A percentile compares a stretch with the other conserved stretches of the same genome.
Evolutionary conservation across 352 stramenopile species (phyloP).

Genomic region (Detonula confervacea): DNA sequence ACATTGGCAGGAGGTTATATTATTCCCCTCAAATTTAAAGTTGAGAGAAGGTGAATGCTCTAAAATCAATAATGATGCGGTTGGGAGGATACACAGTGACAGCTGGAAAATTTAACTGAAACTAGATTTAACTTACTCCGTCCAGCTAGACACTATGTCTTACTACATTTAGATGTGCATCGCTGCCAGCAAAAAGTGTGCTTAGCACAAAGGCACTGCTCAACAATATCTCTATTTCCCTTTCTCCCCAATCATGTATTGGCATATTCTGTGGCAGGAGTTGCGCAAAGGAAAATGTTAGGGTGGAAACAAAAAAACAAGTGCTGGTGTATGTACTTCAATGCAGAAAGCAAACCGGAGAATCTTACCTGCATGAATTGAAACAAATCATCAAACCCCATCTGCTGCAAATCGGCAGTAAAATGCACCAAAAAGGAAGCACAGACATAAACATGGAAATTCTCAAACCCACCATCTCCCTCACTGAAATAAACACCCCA

Average conservation of each 20-base stretch:
- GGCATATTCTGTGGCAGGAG: slow-evolving; percentile 94
- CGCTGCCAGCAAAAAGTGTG: slow-evolving; percentile 80
- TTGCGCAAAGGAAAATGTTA: too few relatives aligned
- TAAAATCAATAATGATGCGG: too few relatives aligned
- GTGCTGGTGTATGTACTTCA: too few relatives aligned
- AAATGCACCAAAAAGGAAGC: slow-evolving; percentile 98
- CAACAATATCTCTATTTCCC: slow-evolving; percentile 97
- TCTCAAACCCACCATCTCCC: slow-evolving; percentile 96
- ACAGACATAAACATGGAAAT: slow-evolving; percentile 99
- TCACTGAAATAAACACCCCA: slow-evolving; percentile 99
- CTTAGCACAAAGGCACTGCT: slow-evolving; percentile 90
- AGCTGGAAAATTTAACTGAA: too few relatives aligned
- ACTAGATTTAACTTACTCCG: background rate
- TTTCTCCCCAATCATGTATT: slow-evolving; percentile 96
- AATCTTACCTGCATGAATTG: slow-evolving; percentile 81
- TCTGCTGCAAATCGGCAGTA: slow-evolving; percentile 91
- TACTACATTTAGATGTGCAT: slow-evolving; percentile 78
- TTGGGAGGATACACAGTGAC: background rate
- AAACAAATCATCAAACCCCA: slow-evolving; percentile 98
- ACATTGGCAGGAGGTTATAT: slow-evolving; percentile 65
- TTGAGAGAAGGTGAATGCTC: slow-evolving; percentile 58
- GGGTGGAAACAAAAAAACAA: slow-evolving; percentile 89
- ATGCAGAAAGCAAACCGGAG: too few relatives aligned
- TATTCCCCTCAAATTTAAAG: slow-evolving; percentile 68
- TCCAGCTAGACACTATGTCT: slow-evolving; percentile 6